Evolutionary conservation across 2,329 filamentous ascomycete genomes (phyloP), one percentile per base, ranked within the genome.

Genomic region (Colletotrichum melonis): DNA sequence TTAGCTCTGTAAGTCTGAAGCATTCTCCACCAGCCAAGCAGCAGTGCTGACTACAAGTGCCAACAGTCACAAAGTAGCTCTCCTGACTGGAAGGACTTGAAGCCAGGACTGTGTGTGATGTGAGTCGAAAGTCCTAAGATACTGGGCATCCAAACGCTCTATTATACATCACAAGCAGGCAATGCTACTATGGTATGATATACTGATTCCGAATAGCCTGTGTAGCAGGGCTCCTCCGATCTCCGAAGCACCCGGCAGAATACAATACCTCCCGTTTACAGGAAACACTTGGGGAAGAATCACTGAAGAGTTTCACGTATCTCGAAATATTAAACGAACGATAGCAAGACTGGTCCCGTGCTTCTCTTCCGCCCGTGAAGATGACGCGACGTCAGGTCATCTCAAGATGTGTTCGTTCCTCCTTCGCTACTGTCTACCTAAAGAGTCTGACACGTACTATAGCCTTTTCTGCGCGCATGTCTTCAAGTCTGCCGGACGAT

Each of bases 391-490:
- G 0, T 59, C 42, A 1, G n/a, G 19, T 7, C 30, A 9, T 52
- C 14, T 63, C 6, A 63, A 72, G 24, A 60, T 67, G 12, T 19
- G 65, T 63, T 19, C 3, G 35, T 52, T 22, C 1, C 8, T 9
- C 22, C 1, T 8, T 11, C n/a, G 11, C 12, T 19, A 8, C 11
- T 26, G 3, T 42, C 1, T 11, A 7, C 1, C 12, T 22, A 2
- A 7, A 5, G 12, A 16, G 24, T 26, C 32, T 59, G 30, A 59
- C n/a, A 14, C 9, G 2, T 16, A 16, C 8, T 14, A 26, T 16
- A 72, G 69, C 24, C 1, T 72, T 57, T 22, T 68, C 57, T 0
- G 63, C 52, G 6, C 56, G 65, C 5, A 72, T 68, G 69, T 66
- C 69, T 12, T 7, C 30, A 1, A 30, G 30, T 12, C n/a, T 72